Percentiles rank a stretch among this genome's conserved stretches.
Evolutionary conservation across 768 basidiomycete species (phyloP).

Genomic region (Boletus coccyginus): DNA sequence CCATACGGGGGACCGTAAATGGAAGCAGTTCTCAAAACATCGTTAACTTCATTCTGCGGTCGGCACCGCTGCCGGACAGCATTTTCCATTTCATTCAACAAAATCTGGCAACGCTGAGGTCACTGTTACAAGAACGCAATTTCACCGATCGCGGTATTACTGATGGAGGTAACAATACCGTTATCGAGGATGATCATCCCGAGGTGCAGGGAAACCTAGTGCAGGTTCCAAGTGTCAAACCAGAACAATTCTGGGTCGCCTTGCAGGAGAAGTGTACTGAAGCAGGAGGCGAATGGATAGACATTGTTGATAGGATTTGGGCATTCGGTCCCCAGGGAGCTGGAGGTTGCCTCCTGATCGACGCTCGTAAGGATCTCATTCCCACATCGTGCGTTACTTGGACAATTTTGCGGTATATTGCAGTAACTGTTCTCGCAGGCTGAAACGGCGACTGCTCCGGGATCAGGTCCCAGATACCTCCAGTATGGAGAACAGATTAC

Average conservation of each 20-base stretch:
- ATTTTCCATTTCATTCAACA: constrained; percentile 77
- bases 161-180: constrained; percentile 9
- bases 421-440: constrained; percentile 34
- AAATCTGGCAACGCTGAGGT: constrained; percentile 63
- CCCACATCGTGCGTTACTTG: constrained; percentile 53
- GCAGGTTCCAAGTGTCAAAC: constrained; percentile 59
- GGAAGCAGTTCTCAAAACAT: constrained; percentile 66
- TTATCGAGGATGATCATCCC: constrained; percentile 37
- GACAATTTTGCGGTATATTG: constrained; percentile 4
- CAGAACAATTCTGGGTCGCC: constrained; percentile 79
- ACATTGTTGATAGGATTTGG: constrained; percentile 73
- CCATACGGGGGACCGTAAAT: constrained; percentile 73
- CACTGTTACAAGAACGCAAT: constrained; percentile 51
- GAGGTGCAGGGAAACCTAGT: constrained; percentile 56
- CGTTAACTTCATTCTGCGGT: constrained; percentile 82
- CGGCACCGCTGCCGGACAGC: constrained; percentile 67
- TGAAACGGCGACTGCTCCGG: constrained; percentile 48
- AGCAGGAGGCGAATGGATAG: constrained; percentile 77
- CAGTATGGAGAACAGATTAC: constrained; percentile 33
- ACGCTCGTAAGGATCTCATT: constrained; percentile 49
- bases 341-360: constrained; percentile 85
- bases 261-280: constrained; percentile 62
- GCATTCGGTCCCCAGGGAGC: constrained; percentile 87
- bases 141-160: constrained; percentile 32
- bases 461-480: constrained; percentile 32